A percentile compares a stretch with the other conserved stretches of the same genome.
Evolutionary conservation across 75 land plant genomes (phyloP).

Genomic region (Pinus taeda): DNA sequence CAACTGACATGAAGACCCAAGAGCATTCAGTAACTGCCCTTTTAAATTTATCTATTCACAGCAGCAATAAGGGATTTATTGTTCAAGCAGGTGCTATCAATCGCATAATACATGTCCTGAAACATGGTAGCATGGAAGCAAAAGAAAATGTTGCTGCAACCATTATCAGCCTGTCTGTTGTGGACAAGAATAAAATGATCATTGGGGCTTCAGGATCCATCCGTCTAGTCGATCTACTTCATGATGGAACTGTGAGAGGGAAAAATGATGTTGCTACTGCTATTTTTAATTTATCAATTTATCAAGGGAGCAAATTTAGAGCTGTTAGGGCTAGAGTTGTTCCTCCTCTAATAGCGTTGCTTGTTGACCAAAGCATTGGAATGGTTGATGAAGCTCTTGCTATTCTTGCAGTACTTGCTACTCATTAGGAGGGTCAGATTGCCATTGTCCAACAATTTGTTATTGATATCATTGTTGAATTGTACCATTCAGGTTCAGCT

Average conservation of each 20-base stretch:
- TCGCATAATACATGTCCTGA: slow-evolving; percentile 11
- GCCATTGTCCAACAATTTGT: slow-evolving; percentile 33
- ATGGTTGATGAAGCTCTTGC: slow-evolving; percentile 92
- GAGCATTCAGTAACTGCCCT: slow-evolving; percentile 96
- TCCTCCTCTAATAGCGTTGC: slow-evolving; percentile 53
- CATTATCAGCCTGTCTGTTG: slow-evolving; percentile 27
- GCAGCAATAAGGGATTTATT: slow-evolving; percentile 12
- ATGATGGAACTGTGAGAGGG: slow-evolving; percentile 72
- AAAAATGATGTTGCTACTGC: slow-evolving; percentile 96
- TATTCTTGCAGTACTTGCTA: slow-evolving; percentile 80
- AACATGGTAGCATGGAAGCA: slow-evolving; percentile 21
- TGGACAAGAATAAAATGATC: slow-evolving; percentile 32
- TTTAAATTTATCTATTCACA: slow-evolving; percentile 72
- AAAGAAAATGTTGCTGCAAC: slow-evolving; percentile 37
- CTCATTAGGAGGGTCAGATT: slow-evolving; percentile 68
- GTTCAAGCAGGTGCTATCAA: slow-evolving; percentile 86
- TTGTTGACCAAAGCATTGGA: slow-evolving; percentile 63
- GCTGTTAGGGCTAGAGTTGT: slow-evolving; percentile 81
- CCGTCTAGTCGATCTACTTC: slow-evolving; percentile 57
- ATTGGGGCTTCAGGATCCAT: slow-evolving; percentile 28
- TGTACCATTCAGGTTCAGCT: no score
- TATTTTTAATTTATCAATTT: slow-evolving; percentile 74
- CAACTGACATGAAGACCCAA: slow-evolving; percentile 60
- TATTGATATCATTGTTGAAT: no score
- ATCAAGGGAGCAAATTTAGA: slow-evolving; percentile 75